phyloP scores from a whole-genome alignment of 2,329 filamentous ascomycete genomes.

The Penicillium sp. region DNA sequence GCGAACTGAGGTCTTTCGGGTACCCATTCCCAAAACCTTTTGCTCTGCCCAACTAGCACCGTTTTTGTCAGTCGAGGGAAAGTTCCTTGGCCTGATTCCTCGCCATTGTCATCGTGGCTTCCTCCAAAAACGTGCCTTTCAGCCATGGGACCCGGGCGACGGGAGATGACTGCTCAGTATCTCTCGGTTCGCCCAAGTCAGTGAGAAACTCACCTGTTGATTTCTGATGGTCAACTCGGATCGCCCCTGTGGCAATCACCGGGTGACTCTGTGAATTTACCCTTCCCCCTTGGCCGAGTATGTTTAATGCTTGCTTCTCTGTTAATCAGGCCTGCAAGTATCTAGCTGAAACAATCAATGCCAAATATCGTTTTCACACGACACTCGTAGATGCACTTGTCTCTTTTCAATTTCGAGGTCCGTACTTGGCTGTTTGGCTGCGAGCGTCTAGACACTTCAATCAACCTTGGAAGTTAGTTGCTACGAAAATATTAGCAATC shows the following conservation, averaged over 20 bases:
- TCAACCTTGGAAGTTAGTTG: too few species aligned
- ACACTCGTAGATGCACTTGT: not conserved
- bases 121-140: conserved; percentile 8
- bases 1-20: conserved; percentile 12
- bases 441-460: too few species aligned
- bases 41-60: conserved; percentile 8
- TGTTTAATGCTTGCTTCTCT: conserved; percentile 17
- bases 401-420: too few species aligned
- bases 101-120: conserved; percentile 10
- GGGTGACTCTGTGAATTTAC: conserved; percentile 16
- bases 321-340: conserved; percentile 11
- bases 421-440: too few species aligned
- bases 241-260: conserved; percentile 6
- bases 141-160: conserved; percentile 3
- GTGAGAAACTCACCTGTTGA: not conserved
- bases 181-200: not conserved
- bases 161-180: conserved; percentile 8
- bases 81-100: conserved; percentile 13
- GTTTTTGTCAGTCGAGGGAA: conserved; percentile 8
- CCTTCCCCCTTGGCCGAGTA: conserved; percentile 13
- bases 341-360: conserved; percentile 11
- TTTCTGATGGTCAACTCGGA: conserved; percentile 5
- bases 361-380: not conserved
- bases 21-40: conserved; percentile 8
- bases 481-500: too few species aligned